These are phyloP conservation scores for Trichophyton mentagrophytes DNA, from an alignment of 2,329 filamentous ascomycete genomes.

Conservation along the genomic window DNA sequence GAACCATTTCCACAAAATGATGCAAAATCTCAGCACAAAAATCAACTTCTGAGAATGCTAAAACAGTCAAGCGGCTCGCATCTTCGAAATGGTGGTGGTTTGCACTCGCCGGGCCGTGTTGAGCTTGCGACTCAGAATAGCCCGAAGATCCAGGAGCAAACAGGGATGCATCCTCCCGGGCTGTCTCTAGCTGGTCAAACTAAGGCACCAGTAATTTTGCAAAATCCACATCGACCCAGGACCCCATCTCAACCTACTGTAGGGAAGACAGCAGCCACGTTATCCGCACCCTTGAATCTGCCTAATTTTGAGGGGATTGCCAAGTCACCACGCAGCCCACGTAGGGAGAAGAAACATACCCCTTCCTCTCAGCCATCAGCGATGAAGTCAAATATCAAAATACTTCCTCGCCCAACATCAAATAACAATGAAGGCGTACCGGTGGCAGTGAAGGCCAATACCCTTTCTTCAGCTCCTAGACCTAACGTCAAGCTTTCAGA, in stretches of 20 bases:
- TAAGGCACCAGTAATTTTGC: constrained; percentile 7
- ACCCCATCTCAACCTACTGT: constrained; percentile 12
- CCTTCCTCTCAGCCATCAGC: background rate
- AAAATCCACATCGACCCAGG: constrained; percentile 11
- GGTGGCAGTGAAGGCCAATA: background rate
- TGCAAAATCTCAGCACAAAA: constrained; percentile 25
- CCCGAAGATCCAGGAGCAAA: constrained; percentile 8
- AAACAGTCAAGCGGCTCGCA: background rate
- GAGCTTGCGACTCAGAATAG: constrained; percentile 33
- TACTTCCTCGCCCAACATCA: constrained; percentile 25
- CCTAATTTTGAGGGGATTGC: constrained; percentile 27
- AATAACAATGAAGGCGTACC: constrained; percentile 18
- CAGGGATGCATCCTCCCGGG: background rate
- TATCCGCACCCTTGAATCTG: constrained; percentile 29
- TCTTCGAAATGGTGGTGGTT: background rate
- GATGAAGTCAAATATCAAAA: constrained; percentile 19
- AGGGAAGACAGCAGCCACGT: constrained; percentile 25
- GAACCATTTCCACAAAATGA: constrained; percentile 15
- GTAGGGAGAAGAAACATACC: constrained; percentile 10
- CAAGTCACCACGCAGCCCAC: constrained; percentile 19
- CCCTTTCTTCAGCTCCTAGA: constrained; percentile 10
- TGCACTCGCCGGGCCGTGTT: constrained; percentile 21
- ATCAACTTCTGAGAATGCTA: constrained; percentile 25
- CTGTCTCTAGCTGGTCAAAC: background rate
- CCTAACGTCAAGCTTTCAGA: constrained; percentile 21